Evolutionary conservation across 2,329 filamentous ascomycete genomes (phyloP), one percentile per base, ranked within the genome.

Genomic region (Sodiomyces alkalinus): DNA sequence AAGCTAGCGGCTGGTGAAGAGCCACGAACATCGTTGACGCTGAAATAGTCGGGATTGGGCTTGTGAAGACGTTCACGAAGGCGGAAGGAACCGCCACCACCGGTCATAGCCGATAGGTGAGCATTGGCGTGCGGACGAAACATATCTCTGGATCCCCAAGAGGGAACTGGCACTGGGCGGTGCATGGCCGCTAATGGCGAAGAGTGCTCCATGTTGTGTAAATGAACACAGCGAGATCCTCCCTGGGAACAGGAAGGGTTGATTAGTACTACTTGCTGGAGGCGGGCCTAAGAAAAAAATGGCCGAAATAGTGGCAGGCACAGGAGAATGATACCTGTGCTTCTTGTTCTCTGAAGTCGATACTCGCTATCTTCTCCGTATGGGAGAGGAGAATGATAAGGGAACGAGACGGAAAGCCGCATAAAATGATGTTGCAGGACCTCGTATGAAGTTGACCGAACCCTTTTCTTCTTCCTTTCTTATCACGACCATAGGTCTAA

Each of bases 131-230:
- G 60, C 17, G 62, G 51, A 27, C 58, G 60, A 45, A 69, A 71
- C 39, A 71, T 49, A 39, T 71, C 66, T 37, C 48, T 54, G 33
- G 39, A 51, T 40, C 48, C 60, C 75, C 69, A 86, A 72, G 45
- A 64, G 52, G 42, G 74, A 19, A 52, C 38, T 59, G 58, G 57
- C 71, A 60, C 55, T 67, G 58, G 56, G 70, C 64, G 82, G 60
- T 85, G 83, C 76, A 96, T 80, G 32, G 87, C 85, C 53, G 87
- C 87, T 49, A 96, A 60, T 26, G 90, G 90, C 44, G 90, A 96
- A 24, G 87, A 94, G 39, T 80, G 77, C 58, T 93, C 85, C 83
- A 96, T 94, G 47, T 27, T 59, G 41, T n/a, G n/a, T n/a, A n/a
- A n/a, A n/a, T n/a, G n/a, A n/a, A n/a, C n/a, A n/a, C n/a, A n/a